Base-by-base conservation (phyloP, 768 basidiomycete species). In the Podaxis sp. region DNA sequence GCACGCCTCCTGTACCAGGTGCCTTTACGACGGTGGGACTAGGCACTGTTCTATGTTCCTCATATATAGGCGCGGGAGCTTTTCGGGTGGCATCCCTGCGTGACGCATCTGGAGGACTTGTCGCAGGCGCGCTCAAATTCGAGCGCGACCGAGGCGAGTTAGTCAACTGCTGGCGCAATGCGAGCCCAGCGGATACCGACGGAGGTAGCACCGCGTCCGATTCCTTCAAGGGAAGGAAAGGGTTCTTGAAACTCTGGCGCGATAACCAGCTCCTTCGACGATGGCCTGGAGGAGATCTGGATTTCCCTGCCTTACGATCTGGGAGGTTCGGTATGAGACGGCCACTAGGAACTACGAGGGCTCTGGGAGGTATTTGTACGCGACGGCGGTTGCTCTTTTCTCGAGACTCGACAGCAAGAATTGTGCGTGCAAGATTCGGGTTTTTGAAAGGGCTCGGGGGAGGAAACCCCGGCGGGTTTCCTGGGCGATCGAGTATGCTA, bases 171-270 rank as follows among this genome's bases (percentile, higher is more conserved):
- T 55, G 68, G 64, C 35, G 66, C 62, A 14, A 48, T 44, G 42
- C 65, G 65, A 51, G 66, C 62, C 50, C 57, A 55, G 32, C 53
- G 55, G 55, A 68, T 55, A 35, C 63, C 63, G 61, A 60, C 25
- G 38, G 63, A 59, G 47, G 67, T n/a, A 47, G 67, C 21, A 65
- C 54, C 14, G 66, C 60, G 42, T 73, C 74, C 21, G 70, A 63
- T 44, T 69, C 71, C 55, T 72, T 72, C 21, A 75, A 62, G 40
- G 76, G 76, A 37, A 77, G 72, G 68, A 77, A 76, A 9, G 76
- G 76, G 64, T 76, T 69, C 48, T 72, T 72, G 61, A 72, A 71
- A 16, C 67, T 63, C 50, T 71, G 66, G 58, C 71, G 72, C 4
- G 68, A 67, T 57, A 73, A 66, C 67, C 70, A 70, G 36, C 68